Percentiles rank a stretch among this genome's conserved stretches.
Evolutionary conservation across 257 asterid species (phyloP).

Genomic region (Forsythia suspensa): DNA sequence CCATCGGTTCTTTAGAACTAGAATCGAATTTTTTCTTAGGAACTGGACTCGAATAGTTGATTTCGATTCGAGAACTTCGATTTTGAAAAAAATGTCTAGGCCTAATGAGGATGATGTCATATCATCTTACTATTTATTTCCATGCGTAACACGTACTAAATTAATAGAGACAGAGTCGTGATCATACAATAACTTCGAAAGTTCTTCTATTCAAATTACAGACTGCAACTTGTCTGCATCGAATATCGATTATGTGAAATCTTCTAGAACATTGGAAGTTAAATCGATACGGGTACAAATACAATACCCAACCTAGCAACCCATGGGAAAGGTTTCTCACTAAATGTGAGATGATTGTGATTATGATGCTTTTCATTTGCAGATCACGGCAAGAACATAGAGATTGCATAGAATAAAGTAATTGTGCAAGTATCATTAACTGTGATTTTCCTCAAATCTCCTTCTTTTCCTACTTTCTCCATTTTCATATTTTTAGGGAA

Average conservation of each 20-base stretch:
- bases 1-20: too few relatives aligned
- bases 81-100: too few relatives aligned
- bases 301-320: neutral
- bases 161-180: too few relatives aligned
- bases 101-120: too few relatives aligned
- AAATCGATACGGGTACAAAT: too few relatives aligned
- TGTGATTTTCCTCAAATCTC: neutral
- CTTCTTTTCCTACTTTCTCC: neutral
- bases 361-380: neutral
- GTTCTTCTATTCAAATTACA: neutral
- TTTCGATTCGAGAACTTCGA: too few relatives aligned
- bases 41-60: too few relatives aligned
- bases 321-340: neutral
- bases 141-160: too few relatives aligned
- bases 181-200: too few relatives aligned
- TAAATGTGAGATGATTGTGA: neutral
- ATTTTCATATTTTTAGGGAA: neutral
- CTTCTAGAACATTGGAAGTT: neutral
- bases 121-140: too few relatives aligned
- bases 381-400: neutral
- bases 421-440: constrained; percentile 7
- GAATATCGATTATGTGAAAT: neutral
- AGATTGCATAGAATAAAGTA: neutral
- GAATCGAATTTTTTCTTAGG: too few relatives aligned
- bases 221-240: neutral